A percentile compares a stretch with the other conserved stretches of the same genome.
Evolutionary conservation across 1,284 basidiomycete genomes (phyloP).

Genomic region (Chalciporus piperatoides): DNA sequence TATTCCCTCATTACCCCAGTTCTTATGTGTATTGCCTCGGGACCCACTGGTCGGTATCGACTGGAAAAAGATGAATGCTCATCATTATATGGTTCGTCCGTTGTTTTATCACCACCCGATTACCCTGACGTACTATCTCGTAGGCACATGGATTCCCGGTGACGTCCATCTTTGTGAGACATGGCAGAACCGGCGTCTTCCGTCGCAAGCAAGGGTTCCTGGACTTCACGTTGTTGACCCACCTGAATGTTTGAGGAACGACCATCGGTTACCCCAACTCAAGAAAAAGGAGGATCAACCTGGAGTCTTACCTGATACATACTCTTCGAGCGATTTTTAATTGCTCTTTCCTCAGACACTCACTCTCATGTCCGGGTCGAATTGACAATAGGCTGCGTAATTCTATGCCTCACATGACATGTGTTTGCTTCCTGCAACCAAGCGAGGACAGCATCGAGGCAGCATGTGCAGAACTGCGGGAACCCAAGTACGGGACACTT

Average conservation of each 20-base stretch:
- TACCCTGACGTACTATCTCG: constrained; percentile 4
- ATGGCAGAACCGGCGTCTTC: constrained; percentile 29
- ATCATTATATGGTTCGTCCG: constrained; percentile 41
- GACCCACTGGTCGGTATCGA: constrained; percentile 72
- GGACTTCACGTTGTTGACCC: constrained; percentile 22
- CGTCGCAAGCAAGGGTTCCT: constrained; percentile 19
- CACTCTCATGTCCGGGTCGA: too few relatives aligned
- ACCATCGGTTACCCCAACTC: constrained; percentile 31
- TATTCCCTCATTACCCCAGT: not conserved
- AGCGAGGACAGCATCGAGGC: constrained; percentile 79
- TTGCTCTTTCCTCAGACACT: too few relatives aligned
- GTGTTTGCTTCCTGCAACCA: constrained; percentile 89
- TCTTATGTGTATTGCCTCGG: constrained; percentile 36
- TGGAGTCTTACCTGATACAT: too few relatives aligned
- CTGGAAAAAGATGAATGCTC: constrained; percentile 41
- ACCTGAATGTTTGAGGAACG: constrained; percentile 31
- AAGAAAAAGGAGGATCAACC: not conserved
- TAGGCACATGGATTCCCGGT: constrained; percentile 33
- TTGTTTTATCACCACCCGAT: not conserved
- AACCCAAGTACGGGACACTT: constrained; percentile 55
- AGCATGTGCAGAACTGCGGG: constrained; percentile 78
- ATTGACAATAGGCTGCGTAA: constrained; percentile 91
- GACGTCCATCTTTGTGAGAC: constrained; percentile 12
- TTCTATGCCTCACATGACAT: constrained; percentile 93
- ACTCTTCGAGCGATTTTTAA: too few relatives aligned